Evolutionary conservation across 306 rosid genomes (phyloP).

Genomic region (Cucurbita argyrosperma): DNA sequence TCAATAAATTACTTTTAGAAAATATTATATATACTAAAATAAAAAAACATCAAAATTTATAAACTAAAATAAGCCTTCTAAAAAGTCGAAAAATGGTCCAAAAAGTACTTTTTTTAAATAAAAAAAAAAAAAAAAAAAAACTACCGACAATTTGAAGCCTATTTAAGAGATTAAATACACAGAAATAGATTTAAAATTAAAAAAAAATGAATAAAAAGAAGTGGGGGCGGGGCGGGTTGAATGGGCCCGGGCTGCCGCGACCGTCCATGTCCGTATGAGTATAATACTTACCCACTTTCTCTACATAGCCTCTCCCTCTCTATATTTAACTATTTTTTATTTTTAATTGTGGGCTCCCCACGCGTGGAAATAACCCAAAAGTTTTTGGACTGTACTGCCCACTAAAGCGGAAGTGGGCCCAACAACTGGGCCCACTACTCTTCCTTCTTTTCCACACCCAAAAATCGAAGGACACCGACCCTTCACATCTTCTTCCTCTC

Average conservation of each 20-base stretch:
- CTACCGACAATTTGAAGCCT: background rate
- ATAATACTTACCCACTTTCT: background rate
- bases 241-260: slow-evolving; percentile 5
- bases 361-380: slow-evolving; percentile 30
- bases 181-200: background rate
- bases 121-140: no score
- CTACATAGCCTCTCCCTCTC: background rate
- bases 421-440: slow-evolving; percentile 19
- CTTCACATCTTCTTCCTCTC: slow-evolving; percentile 17
- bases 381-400: slow-evolving; percentile 28
- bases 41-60: no score
- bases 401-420: slow-evolving; percentile 31
- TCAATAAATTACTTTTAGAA: no score
- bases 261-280: slow-evolving; percentile 13
- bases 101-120: no score
- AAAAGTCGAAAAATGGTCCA: no score
- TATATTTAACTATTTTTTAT: background rate
- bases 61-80: no score
- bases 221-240: background rate
- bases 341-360: slow-evolving; percentile 25
- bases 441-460: slow-evolving; percentile 13
- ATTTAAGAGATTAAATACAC: no score
- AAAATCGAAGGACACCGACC: slow-evolving; percentile 24
- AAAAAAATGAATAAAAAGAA: background rate
- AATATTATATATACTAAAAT: no score